Evolutionary conservation across 176 grass and related monocot genomes (phyloP).

Genomic region (Phragmites australis): DNA sequence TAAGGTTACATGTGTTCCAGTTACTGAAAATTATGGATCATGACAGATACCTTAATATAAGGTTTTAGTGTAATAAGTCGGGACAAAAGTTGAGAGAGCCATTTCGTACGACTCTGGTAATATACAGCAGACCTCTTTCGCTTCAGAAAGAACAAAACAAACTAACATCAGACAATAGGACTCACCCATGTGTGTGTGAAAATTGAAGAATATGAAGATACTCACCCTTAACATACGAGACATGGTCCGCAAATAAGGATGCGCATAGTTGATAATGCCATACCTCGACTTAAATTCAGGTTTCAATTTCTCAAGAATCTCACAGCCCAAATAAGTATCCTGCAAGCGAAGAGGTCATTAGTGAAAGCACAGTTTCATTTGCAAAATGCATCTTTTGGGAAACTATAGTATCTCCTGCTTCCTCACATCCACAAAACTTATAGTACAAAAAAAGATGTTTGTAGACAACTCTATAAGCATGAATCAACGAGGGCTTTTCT

Average conservation of each 20-base stretch:
- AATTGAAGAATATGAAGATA: background rate
- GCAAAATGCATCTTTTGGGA: background rate
- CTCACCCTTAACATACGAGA: background rate
- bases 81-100: background rate
- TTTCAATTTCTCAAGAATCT: conserved; percentile 1
- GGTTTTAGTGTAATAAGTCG: conserved; percentile 14
- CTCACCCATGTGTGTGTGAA: background rate
- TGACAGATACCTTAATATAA: conserved; percentile 23
- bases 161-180: background rate
- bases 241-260: conserved; percentile 29
- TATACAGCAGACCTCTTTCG: background rate
- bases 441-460: too few species aligned
- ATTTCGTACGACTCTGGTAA: background rate
- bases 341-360: background rate
- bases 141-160: conserved; percentile 1
- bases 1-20: background rate
- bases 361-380: background rate
- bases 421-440: too few species aligned
- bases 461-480: too few species aligned
- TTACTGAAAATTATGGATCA: background rate
- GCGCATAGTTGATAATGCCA: background rate
- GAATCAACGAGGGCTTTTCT: too few species aligned
- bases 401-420: background rate
- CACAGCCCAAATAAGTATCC: background rate
- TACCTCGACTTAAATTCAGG: conserved; percentile 30